Evolutionary conservation across 176 grass and related monocot species (phyloP), one percentile per base, ranked within the genome.

Genomic region (Saccharum spontaneum): DNA sequence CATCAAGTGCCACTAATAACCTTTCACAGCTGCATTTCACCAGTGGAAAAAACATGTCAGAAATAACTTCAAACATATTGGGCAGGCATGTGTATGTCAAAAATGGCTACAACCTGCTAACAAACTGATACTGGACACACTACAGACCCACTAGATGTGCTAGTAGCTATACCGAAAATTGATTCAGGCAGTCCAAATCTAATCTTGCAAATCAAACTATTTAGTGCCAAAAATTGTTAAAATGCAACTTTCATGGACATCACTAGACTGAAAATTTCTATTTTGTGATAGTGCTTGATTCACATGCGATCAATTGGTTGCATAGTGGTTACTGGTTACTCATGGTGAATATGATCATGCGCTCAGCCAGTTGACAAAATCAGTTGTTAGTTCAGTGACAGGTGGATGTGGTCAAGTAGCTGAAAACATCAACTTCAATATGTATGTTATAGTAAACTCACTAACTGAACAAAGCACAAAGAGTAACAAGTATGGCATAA

Each of bases 1-100:
- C 90, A 44, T 94, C 92, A 66, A 99, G 73, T 18, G 91, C 90
- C 52, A 99, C 70, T 76, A 92, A 97, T 80, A 99, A 88, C 83
- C 84, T 94, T 68, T 99, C 97, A 22, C 88, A 83, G 75, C 97
- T 99, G 62, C 81, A 89, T 82, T 60, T 78, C 6, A 88, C 71
- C 44, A 88, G 16, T 72, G 17, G 62, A 90, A 36, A 7, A 73
- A 84, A 73, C 23, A 79, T 31, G 34, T 90, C 60, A 94, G 74
- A 1, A 71, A 34, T 75, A 65, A 30, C 70, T 74, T 67, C 17
- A 39, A 31, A 79, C 6, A 18, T 62, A 34, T 23, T 77, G 39
- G 49, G 31, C 26, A 79, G n/a, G 16, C 54, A 80, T 72, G 23
- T 17, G 11, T 68, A 14, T 36, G 40, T 75, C 78, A 78, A 82